phyloP scores from a whole-genome alignment of 23 red algal species.

The Pyropia yezoensis region DNA sequence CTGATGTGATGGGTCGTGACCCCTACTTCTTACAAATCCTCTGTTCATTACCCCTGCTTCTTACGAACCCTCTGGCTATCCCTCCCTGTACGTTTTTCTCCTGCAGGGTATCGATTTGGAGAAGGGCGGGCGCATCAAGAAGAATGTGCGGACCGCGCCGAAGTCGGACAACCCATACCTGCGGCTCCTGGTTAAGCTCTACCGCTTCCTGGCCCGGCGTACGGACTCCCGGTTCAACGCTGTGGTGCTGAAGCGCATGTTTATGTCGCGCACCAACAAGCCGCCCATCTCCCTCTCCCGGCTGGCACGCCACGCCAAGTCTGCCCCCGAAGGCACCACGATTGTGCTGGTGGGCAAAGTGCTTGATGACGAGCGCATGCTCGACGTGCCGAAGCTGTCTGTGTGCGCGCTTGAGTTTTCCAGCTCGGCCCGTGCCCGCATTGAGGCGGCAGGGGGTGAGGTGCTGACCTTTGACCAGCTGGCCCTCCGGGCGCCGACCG shows the following conservation, averaged over 20 bases:
- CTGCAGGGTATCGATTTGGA: conserved; percentile 92
- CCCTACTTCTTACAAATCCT: too few species aligned
- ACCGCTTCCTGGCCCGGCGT: conserved; percentile 86
- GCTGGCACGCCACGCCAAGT: conserved; percentile 29
- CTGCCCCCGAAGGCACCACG: conserved; percentile 42
- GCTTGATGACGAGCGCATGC: conserved; percentile 87
- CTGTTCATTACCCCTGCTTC: too few species aligned
- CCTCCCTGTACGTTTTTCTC: neutral
- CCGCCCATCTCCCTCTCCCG: conserved; percentile 85
- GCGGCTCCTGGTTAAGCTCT: conserved; percentile 74
- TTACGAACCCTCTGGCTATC: too few species aligned
- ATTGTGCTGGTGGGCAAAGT: conserved; percentile 90
- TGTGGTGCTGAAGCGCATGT: conserved; percentile 77
- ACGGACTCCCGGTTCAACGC: conserved; percentile 87
- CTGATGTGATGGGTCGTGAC: too few species aligned
- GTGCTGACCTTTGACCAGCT: conserved; percentile 95
- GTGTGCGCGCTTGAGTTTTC: conserved; percentile 88
- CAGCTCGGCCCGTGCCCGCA: conserved; percentile 73
- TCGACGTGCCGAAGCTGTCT: conserved; percentile 72
- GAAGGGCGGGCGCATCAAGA: conserved; percentile 86
- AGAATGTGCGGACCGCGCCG: conserved; percentile 58
- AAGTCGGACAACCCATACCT: conserved; percentile 93
- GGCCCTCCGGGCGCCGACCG: conserved; percentile 62
- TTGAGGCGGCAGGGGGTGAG: conserved; percentile 85
- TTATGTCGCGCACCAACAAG: conserved; percentile 92